A percentile compares a stretch with the other conserved stretches of the same genome.
phyloP scores from a whole-genome alignment of 2,329 filamentous ascomycete genomes.

The Bertia moriformis region DNA sequence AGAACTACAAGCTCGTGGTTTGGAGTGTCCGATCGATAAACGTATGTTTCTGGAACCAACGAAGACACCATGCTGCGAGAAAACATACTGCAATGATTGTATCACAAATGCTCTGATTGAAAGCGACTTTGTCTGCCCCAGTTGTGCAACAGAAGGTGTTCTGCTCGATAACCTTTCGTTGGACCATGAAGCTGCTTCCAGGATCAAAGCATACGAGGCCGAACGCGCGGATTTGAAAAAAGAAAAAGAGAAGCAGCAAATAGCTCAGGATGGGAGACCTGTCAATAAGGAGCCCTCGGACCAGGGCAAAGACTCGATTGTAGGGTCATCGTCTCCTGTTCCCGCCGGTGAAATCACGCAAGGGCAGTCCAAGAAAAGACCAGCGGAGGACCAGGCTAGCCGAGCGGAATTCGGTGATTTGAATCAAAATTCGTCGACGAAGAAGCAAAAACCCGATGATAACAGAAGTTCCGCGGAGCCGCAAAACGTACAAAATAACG shows the following conservation, averaged over 20 bases:
- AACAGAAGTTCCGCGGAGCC: slow-evolving; percentile 6
- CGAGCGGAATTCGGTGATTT: slow-evolving; percentile 41
- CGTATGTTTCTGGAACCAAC: slow-evolving; percentile 97
- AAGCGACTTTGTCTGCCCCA: slow-evolving; percentile 91
- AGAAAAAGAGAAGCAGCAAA: background rate
- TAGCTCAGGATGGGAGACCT: background rate
- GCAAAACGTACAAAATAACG: background rate
- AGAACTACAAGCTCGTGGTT: slow-evolving; percentile 71
- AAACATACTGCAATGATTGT: slow-evolving; percentile 98
- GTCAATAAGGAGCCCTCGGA: background rate
- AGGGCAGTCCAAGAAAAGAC: slow-evolving; percentile 55
- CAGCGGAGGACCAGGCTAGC: slow-evolving; percentile 58
- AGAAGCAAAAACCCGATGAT: slow-evolving; percentile 30
- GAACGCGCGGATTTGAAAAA: slow-evolving; percentile 22
- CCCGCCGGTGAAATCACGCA: slow-evolving; percentile 6
- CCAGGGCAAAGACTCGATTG: slow-evolving; percentile 10
- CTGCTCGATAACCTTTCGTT: slow-evolving; percentile 79
- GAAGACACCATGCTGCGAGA: slow-evolving; percentile 96
- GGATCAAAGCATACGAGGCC: slow-evolving; percentile 62
- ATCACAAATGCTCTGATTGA: slow-evolving; percentile 98
- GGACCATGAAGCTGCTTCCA: slow-evolving; percentile 65
- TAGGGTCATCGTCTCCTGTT: slow-evolving; percentile 11
- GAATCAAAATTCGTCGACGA: slow-evolving; percentile 53
- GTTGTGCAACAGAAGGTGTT: slow-evolving; percentile 79
- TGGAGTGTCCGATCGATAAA: slow-evolving; percentile 93